Base-by-base conservation (phyloP, 768 basidiomycete species). In the Naganishia vaughanmartiniae region DNA sequence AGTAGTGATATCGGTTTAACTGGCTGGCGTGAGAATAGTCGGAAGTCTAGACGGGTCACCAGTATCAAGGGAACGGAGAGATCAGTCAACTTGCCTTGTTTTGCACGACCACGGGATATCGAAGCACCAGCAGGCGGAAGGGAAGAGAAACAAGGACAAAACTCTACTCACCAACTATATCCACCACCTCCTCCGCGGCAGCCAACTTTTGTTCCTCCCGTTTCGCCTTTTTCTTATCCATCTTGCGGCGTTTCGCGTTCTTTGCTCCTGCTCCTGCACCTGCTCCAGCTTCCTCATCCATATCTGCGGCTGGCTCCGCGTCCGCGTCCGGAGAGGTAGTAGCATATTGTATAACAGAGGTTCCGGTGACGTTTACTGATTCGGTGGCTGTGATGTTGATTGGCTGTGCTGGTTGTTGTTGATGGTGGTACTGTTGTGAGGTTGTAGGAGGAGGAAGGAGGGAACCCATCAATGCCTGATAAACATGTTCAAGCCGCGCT, bases 181-280 rank as follows among this genome's bases (percentile, higher is more conserved):
- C 65, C 15, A 66, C 71, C 42, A 57, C 26, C 21, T 58, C 55
- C 24, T 55, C 54, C 7, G 42, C 42, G 17, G 66, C 54, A 36
- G n/a, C 4, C n/a, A 21, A 14, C 57, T 68, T 67, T 26, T 51
- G 42, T 31, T 72, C 71, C 57, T 72, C 71, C 33, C 65, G 6
- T 54, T 72, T 72, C 30, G 67, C 39, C 34, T 54, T 67, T 33
- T 72, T 72, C 70, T 71, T 70, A 28, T 71, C 70, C 70, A 73
- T 68, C 58, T 73, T 67, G 26, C 73, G 46, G 24, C 70, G 42
- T 51, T 73, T 66, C 26, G 73, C 70, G 65, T 69, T 72, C 34
- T 65, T 72, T 19, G 17, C 71, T 4, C 48, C 66, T 1, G 33
- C 34, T 1, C 36, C 53, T 21, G 60, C 31, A 12, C 31, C 53